Evolutionary conservation across 2,329 filamentous ascomycete species (phyloP), one percentile per base, ranked within the genome.

Genomic region (Arthrobotrys megalospora): DNA sequence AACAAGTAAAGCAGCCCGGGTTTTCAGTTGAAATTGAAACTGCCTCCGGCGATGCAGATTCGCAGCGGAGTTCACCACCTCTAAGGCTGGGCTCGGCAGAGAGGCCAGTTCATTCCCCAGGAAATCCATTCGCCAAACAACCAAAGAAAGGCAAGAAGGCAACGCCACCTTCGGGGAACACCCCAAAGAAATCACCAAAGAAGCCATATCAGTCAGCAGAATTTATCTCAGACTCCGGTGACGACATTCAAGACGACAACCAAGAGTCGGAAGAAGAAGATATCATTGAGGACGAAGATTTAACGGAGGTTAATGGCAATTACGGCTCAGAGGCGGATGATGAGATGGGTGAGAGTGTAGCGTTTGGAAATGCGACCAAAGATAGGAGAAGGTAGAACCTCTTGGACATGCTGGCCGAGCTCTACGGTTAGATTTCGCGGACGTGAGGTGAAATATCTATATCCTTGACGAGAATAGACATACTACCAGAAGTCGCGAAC

Each of bases 311-410:
- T 14, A 36, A 73, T 14, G 50, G 12, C 2, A 21, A 52, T 10
- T 38, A 32, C 24, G 64, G 64, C 0, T 58, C 36, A 11, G 58
- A 70, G 41, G 72, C 72, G 14, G 72, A 70, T 36, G 65, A 70
- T 45, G 72, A 70, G 36, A 70, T 65, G 72, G 65, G 72, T 6
- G 65, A 70, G 50, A 77, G 72, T 53, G 72, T 65, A 1, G 43
- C 60, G 19, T 60, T 65, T 50, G 72, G 48, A 32, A 60, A 45
- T 21, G 65, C 38, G 41, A 70, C 38, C 24, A 76, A 45, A 12
- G 36, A 28, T n/a, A 60, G n/a, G 55, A n/a, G 14, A 19, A 70
- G 41, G 55, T 70, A 69, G 58, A 34, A 19, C 43, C 62, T 66
- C 43, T 7, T n/a, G n/a, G 21, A 36, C 16, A 32, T 38, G 1